Evolutionary conservation across 2,329 filamentous ascomycete species (phyloP), one percentile per base, ranked within the genome.

Genomic region (Thelonectria olida): DNA sequence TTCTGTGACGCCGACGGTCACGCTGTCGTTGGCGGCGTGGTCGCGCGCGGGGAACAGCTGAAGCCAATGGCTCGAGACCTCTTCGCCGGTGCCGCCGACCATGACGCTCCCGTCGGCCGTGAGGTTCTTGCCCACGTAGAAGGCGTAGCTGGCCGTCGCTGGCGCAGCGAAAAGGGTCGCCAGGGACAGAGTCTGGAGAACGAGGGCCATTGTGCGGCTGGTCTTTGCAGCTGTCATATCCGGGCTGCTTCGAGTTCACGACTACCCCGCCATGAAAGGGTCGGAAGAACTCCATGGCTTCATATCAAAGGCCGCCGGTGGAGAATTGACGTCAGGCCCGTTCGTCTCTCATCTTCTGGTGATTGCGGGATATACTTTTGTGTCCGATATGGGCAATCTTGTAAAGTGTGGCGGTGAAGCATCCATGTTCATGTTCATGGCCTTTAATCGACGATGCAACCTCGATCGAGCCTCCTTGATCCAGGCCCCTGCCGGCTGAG

Each of bases 1-100:
- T 41, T 66, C 39, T 5, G 67, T 70, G 7, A 70, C 66, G 5
- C 67, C 67, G 3, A 70, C 67, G 12, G 63, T 67, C 51, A 82
- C 75, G 0, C 78, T 81, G 1, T 75, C 77, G 50, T 82, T 81
- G 0, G 77, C 41, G 1, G 74, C 65, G 51, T 82, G 73, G 45
- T 81, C 75, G 28, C 67, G 70, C 2, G 78, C 79, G 1, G 79
- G 73, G 47, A 82, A 82, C 28, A 82, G 70, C 56, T 82, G 77
- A 22, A 82, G 77, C 79, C 80, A 82, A 59, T 82, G 80, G 8
- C 76, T 79, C 0, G 80, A 82, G 0, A 82, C 79, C 63, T 82
- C 80, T 61, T 83, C 81, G 44, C 80, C 80, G 4, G 80, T 82
- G 20, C 80, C 79, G 61, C 80, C 80, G 19, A 82, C 70, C 42